Percentiles rank a stretch among this genome's conserved stretches.
These are phyloP conservation scores for Arachis stenosperma DNA, from an alignment of 306 rosid genomes.

Conservation along the genomic window DNA sequence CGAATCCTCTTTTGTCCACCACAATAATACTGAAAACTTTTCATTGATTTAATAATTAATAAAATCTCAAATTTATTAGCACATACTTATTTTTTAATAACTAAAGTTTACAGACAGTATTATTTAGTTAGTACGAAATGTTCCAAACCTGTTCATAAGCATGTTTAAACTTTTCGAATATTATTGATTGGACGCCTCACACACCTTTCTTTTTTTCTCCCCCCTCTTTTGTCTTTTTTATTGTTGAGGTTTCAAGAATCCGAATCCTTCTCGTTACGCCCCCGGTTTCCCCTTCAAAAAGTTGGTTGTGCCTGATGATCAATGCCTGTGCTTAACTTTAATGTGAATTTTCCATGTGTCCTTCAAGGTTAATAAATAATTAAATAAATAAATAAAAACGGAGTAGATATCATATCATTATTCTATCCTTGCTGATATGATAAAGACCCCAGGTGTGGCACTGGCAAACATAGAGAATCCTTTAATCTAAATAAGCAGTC, in stretches of 20 bases:
- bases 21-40: too few relatives aligned
- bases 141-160: too few relatives aligned
- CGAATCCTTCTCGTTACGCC: slow-evolving; percentile 26
- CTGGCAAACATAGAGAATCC: too few relatives aligned
- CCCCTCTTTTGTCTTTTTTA: not conserved
- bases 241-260: slow-evolving; percentile 33
- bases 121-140: too few relatives aligned
- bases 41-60: too few relatives aligned
- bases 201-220: not conserved
- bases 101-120: too few relatives aligned
- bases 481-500: not conserved
- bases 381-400: not conserved
- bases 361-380: slow-evolving; percentile 4
- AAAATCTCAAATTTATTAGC: too few relatives aligned
- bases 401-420: slow-evolving; percentile 17
- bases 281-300: not conserved
- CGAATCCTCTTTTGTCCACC: too few relatives aligned
- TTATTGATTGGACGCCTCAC: slow-evolving; percentile 28
- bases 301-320: slow-evolving; percentile 1
- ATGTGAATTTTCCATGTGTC: slow-evolving; percentile 41
- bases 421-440: not conserved
- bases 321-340: slow-evolving; percentile 42
- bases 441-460: too few relatives aligned
- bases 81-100: too few relatives aligned
- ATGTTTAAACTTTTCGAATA: not conserved